Evolutionary conservation across 805 yeast genomes (phyloP).

Genomic region (Candida coleopterorum): DNA sequence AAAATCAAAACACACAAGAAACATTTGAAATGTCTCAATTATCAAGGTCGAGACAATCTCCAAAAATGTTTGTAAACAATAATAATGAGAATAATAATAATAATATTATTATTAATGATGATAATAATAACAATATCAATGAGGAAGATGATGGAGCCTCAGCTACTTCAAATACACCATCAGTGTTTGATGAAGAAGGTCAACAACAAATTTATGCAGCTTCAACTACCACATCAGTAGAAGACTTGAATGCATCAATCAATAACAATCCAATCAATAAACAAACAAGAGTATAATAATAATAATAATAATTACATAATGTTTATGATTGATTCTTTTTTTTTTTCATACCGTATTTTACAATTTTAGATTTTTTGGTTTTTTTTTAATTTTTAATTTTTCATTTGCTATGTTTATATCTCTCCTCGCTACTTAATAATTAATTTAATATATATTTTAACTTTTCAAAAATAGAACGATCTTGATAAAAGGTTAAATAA

Average conservation of each 20-base stretch:
- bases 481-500: too few relatives aligned
- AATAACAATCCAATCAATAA: background rate
- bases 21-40: constrained; percentile 20
- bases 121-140: constrained; percentile 1
- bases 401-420: too few relatives aligned
- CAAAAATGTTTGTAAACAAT: constrained; percentile 13
- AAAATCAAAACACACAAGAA: too few relatives aligned
- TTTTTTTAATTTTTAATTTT: too few relatives aligned
- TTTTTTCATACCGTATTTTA: too few relatives aligned
- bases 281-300: constrained; percentile 3
- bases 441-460: too few relatives aligned
- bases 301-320: background rate
- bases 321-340: too few relatives aligned
- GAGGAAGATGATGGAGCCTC: constrained; percentile 16
- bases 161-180: constrained; percentile 33
- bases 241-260: constrained; percentile 16
- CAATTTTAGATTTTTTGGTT: too few relatives aligned
- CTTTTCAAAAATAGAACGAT: too few relatives aligned
- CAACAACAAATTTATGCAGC: constrained; percentile 23
- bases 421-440: too few relatives aligned
- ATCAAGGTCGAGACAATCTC: constrained; percentile 27
- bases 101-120: background rate
- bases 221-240: constrained; percentile 33
- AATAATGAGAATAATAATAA: background rate
- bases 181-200: constrained; percentile 31